Percentiles rank a stretch among this genome's conserved stretches.
Conservation (phyloP, 108 stramenopile species). For the Ochromonas danica region DNA sequence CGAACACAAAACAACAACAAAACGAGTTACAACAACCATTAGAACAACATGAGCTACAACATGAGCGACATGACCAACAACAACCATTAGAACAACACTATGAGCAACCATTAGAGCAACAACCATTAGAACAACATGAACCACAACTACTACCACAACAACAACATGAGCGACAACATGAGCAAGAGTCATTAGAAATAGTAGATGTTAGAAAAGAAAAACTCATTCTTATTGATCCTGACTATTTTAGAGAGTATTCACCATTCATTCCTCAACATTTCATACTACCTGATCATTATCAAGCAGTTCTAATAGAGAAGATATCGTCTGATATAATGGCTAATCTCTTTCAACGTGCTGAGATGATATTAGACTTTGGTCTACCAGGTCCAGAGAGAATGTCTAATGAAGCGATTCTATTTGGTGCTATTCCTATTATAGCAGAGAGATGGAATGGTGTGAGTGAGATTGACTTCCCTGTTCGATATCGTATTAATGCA, state of each 20-base stretch:
- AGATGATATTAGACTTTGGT: constrained; percentile 19
- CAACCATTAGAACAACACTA: too few species aligned
- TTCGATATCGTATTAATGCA: not conserved
- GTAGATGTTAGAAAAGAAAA: too few species aligned
- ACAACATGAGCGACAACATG: too few species aligned
- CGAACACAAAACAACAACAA: too few species aligned
- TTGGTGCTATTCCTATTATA: constrained; percentile 33
- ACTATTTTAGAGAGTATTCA: constrained; percentile 4
- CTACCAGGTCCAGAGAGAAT: constrained; percentile 28
- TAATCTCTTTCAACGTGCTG: not conserved
- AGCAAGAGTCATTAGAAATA: too few species aligned
- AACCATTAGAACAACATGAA: too few species aligned
- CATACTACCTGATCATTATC: constrained; percentile 3
- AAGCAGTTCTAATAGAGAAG: not conserved
- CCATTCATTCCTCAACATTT: constrained; percentile 3
- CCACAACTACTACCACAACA: too few species aligned
- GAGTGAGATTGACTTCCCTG: constrained; percentile 35
- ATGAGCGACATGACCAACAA: too few species aligned
- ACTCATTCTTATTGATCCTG: constrained; percentile 30
- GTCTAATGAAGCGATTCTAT: constrained; percentile 4
- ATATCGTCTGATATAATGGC: not conserved
- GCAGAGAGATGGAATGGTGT: constrained; percentile 24
- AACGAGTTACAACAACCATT: too few species aligned
- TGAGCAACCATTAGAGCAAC: too few species aligned
- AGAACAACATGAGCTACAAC: too few species aligned